Percentiles rank a stretch among this genome's conserved stretches.
Evolutionary conservation across 2,329 filamentous ascomycete genomes (phyloP).

Genomic region (Coniochaeta sp.): DNA sequence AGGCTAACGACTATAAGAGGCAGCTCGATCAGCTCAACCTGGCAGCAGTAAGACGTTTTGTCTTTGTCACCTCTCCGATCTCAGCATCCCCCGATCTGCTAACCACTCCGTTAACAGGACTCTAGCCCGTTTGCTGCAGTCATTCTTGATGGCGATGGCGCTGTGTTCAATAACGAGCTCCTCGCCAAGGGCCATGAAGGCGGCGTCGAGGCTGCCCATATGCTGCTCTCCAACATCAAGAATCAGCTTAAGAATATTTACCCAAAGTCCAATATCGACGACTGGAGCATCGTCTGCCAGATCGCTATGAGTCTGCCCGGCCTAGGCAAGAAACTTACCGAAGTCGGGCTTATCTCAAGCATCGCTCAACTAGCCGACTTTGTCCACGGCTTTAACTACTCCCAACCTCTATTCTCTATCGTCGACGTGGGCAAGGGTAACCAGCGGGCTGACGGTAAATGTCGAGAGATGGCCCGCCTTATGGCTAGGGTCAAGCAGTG

Average conservation of each 20-base stretch:
- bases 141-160: slow-evolving; percentile 28
- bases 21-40: background rate
- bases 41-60: background rate
- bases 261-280: slow-evolving; percentile 19
- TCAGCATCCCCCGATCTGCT: too few relatives aligned
- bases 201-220: slow-evolving; percentile 23
- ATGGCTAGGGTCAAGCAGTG: slow-evolving; percentile 25
- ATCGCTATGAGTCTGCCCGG: slow-evolving; percentile 25
- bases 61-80: background rate
- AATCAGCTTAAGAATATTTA: slow-evolving; percentile 15
- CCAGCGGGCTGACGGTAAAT: slow-evolving; percentile 26
- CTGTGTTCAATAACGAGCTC: slow-evolving; percentile 24
- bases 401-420: slow-evolving; percentile 26
- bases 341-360: slow-evolving; percentile 16
- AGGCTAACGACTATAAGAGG: background rate
- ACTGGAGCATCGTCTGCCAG: slow-evolving; percentile 25
- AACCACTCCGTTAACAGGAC: too few relatives aligned
- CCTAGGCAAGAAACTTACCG: slow-evolving; percentile 20
- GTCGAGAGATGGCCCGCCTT: slow-evolving; percentile 24
- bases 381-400: slow-evolving; percentile 23
- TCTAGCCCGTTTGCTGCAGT: slow-evolving; percentile 24
- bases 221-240: slow-evolving; percentile 17
- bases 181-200: slow-evolving; percentile 23
- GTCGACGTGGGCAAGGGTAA: slow-evolving; percentile 27
- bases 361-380: slow-evolving; percentile 21